Base-by-base conservation (phyloP, 805 yeast species). In the Myxozyma neotropica region DNA sequence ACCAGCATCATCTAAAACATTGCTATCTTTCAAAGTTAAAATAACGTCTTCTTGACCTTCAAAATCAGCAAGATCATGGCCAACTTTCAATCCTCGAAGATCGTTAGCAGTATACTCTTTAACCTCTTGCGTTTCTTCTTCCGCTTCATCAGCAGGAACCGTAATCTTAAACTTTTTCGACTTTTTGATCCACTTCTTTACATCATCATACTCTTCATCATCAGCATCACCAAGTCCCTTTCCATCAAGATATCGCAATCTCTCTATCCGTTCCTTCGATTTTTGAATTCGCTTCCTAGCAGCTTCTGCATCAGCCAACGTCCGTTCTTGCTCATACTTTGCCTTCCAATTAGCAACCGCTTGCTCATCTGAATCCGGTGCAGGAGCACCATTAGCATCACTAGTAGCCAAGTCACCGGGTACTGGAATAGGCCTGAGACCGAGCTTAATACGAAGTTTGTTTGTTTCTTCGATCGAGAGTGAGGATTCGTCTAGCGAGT, bases 1-100 rank as follows among this genome's bases (percentile, higher is more conserved):
- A 33, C 74, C 80, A 74, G 36, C 55, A 10, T 68, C 68, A 27
- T 68, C 77, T 35, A 68, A 48, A 15, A 68, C 66, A 23, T 72
- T 71, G n/a, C 70, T 65, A 63, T 85, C 89, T 49, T 82, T 79
- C 51, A 87, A 73, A 0, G 91, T 87, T 53, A 88, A 73, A 2
- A 86, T 75, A 3, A 79, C 74, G 27, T 76, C 78, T 3, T 73
- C 70, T n/a, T 73, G 64, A 1, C 79, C 64, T 13, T 70, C 67
- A 10, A 84, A 67, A n/a, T 78, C 79, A n/a, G 68, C 68, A 10
- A 74, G 39, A 35, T 72, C 71, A 69, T 84, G 88, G 0, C 78
- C 81, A 2, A 85, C 75, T 40, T 74, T 75, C 15, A 80, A 44
- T 0, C 75, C 77, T 4, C 73, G 68, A 7, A 77, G 64, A 29